Evolutionary conservation across 176 grass and related monocot genomes (phyloP).

Genomic region (Aegilops tauschii): DNA sequence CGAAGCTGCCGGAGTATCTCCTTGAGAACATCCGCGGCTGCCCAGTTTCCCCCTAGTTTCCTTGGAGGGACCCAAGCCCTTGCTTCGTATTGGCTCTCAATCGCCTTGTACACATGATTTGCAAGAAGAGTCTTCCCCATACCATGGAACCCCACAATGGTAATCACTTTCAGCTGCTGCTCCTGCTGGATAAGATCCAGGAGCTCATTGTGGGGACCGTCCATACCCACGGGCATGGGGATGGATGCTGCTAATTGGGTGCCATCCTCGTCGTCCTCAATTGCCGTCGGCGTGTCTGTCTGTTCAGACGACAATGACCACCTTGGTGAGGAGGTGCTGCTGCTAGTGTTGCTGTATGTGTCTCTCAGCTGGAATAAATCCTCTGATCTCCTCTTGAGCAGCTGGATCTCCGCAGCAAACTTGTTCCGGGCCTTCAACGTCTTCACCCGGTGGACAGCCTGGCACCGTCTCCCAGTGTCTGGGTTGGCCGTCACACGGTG

Average conservation of each 20-base stretch:
- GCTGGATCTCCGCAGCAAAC: no score
- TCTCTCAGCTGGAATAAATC: no score
- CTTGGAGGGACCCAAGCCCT: neutral
- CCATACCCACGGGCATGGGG: neutral
- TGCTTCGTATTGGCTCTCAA: neutral
- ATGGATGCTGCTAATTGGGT: neutral
- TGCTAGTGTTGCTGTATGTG: neutral
- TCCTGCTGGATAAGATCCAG: neutral
- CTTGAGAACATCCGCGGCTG: neutral
- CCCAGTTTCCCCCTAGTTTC: neutral
- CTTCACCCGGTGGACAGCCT: no score
- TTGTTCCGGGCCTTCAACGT: no score
- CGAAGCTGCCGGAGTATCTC: neutral
- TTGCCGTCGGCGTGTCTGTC: rapidly evolving
- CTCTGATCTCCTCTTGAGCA: no score
- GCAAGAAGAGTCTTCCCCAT: neutral
- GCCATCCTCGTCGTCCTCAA: rapidly evolving
- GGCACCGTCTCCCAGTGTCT: no score
- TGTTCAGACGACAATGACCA: no score
- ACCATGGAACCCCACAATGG: neutral
- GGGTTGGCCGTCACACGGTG: no score
- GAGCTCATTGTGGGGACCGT: neutral
- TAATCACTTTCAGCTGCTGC: neutral
- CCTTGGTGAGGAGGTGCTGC: no score
- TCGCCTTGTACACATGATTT: neutral